phyloP scores from a whole-genome alignment of 345 rosid species.

The Lepidium africanum region DNA sequence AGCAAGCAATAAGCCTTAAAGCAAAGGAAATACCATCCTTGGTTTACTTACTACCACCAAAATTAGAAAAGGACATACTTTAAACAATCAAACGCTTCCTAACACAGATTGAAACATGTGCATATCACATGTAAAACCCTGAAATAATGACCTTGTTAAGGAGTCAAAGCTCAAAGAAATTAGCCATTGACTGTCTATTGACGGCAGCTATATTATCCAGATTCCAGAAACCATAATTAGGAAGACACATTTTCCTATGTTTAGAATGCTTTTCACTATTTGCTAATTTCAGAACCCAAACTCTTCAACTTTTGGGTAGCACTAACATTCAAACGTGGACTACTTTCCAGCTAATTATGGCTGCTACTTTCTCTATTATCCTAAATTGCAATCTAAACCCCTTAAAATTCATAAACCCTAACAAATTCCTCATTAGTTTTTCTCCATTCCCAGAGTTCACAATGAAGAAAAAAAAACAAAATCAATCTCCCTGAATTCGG shows the following conservation, averaged over 20 bases:
- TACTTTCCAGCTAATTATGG: background rate
- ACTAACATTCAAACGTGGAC: background rate
- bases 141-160: background rate
- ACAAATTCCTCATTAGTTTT: background rate
- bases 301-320: background rate
- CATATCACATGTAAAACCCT: background rate
- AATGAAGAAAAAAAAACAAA: background rate
- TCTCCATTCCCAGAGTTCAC: background rate
- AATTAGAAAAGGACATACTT: background rate
- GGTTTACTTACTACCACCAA: background rate
- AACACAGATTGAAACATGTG: background rate
- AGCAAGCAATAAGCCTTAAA: conserved; percentile 1
- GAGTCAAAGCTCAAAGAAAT: background rate
- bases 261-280: background rate
- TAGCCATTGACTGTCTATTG: background rate
- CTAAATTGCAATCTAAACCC: conserved; percentile 13
- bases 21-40: background rate
- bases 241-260: background rate
- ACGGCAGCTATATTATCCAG: background rate
- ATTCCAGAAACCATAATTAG: background rate
- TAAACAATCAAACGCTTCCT: background rate
- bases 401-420: background rate
- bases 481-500: background rate
- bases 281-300: background rate
- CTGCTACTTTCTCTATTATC: background rate